These are phyloP conservation scores for Aegilops bicornis DNA, from an alignment of 176 grass and related monocot genomes.

Conservation along the genomic window DNA sequence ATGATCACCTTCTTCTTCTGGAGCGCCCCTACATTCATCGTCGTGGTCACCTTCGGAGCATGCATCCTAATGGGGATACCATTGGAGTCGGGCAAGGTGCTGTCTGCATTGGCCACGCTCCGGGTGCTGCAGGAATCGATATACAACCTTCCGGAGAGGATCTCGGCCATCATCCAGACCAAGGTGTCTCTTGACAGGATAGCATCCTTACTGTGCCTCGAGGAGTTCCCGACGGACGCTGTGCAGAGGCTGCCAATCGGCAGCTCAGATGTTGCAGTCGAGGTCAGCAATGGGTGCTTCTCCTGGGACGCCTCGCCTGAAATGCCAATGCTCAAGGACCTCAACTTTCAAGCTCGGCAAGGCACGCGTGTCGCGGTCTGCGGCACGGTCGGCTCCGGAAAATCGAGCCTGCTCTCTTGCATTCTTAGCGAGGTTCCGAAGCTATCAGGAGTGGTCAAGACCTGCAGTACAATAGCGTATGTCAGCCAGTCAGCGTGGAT, in stretches of 20 bases:
- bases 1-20: neutral
- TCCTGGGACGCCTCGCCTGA: conserved; percentile 1
- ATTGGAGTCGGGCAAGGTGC: conserved; percentile 3
- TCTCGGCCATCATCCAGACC: neutral
- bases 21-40: conserved; percentile 2
- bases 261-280: neutral
- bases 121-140: conserved; percentile 1
- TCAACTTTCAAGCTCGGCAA: conserved; percentile 3
- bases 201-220: conserved; percentile 14
- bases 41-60: neutral
- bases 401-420: conserved; percentile 12
- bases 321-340: neutral
- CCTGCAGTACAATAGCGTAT: neutral
- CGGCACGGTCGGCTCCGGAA: neutral
- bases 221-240: neutral
- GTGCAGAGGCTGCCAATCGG: neutral
- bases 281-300: conserved; percentile 5
- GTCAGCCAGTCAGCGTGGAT: conserved; percentile 15
- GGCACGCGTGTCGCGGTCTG: neutral
- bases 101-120: conserved; percentile 2
- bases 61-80: neutral
- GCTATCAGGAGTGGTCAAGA: neutral
- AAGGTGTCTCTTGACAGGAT: conserved; percentile 23
- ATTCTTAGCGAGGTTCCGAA: conserved; percentile 9
- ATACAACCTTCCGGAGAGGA: conserved; percentile 6